These are phyloP conservation scores for Gautieria morchelliformis DNA, from an alignment of 768 basidiomycete species.

Conservation along the genomic window DNA sequence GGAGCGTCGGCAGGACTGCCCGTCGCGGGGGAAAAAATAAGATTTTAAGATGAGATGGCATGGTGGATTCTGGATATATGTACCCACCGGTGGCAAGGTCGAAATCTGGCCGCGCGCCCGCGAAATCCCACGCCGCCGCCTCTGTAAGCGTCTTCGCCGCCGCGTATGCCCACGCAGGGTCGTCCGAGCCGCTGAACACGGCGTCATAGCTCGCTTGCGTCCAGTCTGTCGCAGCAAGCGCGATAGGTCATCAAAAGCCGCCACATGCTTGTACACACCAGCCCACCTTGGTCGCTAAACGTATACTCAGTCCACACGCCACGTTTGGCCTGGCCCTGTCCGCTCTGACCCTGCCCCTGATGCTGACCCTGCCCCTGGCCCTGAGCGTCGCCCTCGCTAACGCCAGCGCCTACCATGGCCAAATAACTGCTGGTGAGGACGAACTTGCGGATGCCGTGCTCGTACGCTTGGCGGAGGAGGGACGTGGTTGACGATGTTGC, in stretches of 20 bases:
- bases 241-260: not conserved
- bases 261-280: not conserved
- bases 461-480: slow-evolving; percentile 5
- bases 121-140: slow-evolving; percentile 4
- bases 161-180: slow-evolving; percentile 4
- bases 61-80: not conserved
- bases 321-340: no score
- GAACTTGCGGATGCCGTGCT: slow-evolving; percentile 1
- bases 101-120: not conserved
- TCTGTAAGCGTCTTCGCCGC: slow-evolving; percentile 3
- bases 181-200: not conserved
- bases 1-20: slow-evolving; percentile 24
- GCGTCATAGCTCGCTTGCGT: slow-evolving; percentile 1
- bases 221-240: not conserved
- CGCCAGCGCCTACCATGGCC: not conserved
- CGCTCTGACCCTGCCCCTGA: no score
- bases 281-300: not conserved
- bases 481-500: no score
- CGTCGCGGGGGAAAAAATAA: not conserved
- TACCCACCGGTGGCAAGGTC: slow-evolving; percentile 3
- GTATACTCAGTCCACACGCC: slow-evolving; percentile 4
- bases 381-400: no score
- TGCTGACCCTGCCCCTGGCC: no score
- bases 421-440: slow-evolving; percentile 5
- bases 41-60: not conserved